These are phyloP conservation scores for Eimeria maxima DNA, from an alignment of 169 alveolate species.

Conservation along the genomic window DNA sequence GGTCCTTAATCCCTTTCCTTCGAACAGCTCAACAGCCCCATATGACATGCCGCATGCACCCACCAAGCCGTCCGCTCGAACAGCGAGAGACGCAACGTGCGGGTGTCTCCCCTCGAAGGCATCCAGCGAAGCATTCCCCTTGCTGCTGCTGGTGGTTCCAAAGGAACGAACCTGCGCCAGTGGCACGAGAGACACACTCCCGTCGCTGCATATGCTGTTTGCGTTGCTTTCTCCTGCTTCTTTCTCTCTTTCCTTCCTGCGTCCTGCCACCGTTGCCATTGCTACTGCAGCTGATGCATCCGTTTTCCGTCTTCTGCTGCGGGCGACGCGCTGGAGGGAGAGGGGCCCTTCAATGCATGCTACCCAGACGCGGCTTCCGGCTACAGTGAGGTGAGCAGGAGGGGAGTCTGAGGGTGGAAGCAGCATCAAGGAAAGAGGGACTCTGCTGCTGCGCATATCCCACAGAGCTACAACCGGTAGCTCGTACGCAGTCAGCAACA, in stretches of 20 bases:
- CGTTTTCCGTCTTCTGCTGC: neutral
- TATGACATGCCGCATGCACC: slow-evolving; percentile 21
- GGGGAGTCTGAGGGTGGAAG: slow-evolving; percentile 5
- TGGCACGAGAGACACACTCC: neutral
- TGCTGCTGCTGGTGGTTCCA: neutral
- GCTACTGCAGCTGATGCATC: slow-evolving; percentile 3
- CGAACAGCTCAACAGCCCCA: slow-evolving; percentile 15
- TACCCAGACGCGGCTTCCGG: neutral
- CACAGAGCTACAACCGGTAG: slow-evolving; percentile 12
- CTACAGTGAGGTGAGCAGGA: neutral
- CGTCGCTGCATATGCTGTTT: neutral
- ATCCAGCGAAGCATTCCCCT: neutral
- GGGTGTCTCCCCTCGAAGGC: neutral
- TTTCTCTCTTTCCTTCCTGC: neutral
- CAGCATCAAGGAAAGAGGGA: neutral
- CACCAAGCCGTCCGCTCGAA: slow-evolving; percentile 7
- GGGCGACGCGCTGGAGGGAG: neutral
- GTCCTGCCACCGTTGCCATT: neutral
- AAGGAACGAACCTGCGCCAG: neutral
- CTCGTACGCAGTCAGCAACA: slow-evolving; percentile 62
- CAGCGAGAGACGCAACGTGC: neutral
- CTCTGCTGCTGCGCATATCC: neutral
- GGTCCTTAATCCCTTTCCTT: slow-evolving; percentile 11
- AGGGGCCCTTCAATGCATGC: slow-evolving; percentile 28
- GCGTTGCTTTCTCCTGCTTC: neutral